Evolutionary conservation across 495 filamentous ascomycete genomes (phyloP).

Genomic region (Penicillium turbatum): DNA sequence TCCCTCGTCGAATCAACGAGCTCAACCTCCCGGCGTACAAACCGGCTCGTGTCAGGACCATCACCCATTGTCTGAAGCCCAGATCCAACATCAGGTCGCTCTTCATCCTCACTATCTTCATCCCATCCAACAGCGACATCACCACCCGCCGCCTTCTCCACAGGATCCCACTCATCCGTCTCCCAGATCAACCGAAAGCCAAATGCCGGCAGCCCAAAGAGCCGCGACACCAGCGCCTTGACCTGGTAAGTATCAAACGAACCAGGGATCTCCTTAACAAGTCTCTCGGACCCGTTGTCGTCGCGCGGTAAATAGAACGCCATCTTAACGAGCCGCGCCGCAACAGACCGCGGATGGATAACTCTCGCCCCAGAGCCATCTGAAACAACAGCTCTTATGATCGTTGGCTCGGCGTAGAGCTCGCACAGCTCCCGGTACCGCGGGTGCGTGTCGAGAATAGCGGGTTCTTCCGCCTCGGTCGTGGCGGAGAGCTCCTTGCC

Average conservation of each 20-base stretch:
- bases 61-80: slow-evolving; percentile 10
- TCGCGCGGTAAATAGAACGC: slow-evolving; percentile 45
- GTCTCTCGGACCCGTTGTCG: slow-evolving; percentile 1
- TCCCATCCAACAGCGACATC: slow-evolving; percentile 52
- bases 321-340: slow-evolving; percentile 65
- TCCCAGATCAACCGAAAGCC: slow-evolving; percentile 67
- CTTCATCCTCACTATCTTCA: slow-evolving; percentile 51
- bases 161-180: slow-evolving; percentile 80
- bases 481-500: slow-evolving; percentile 64
- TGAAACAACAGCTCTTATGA: slow-evolving; percentile 36
- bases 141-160: slow-evolving; percentile 50
- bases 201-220: slow-evolving; percentile 63
- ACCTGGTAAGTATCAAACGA: slow-evolving; percentile 75
- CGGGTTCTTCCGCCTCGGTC: slow-evolving; percentile 48
- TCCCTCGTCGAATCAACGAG: slow-evolving; percentile 75
- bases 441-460: slow-evolving; percentile 56
- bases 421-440: slow-evolving; percentile 71
- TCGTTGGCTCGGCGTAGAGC: slow-evolving; percentile 60
- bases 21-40: slow-evolving; percentile 72
- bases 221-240: slow-evolving; percentile 67
- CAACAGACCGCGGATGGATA: slow-evolving; percentile 62
- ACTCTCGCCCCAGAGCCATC: slow-evolving; percentile 25
- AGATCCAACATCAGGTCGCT: slow-evolving; percentile 1
- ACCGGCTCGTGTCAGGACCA: slow-evolving; percentile 39
- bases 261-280: slow-evolving; percentile 61